These are phyloP conservation scores for Penicillium salamii DNA, from an alignment of 495 filamentous ascomycete species.

Conservation along the genomic window DNA sequence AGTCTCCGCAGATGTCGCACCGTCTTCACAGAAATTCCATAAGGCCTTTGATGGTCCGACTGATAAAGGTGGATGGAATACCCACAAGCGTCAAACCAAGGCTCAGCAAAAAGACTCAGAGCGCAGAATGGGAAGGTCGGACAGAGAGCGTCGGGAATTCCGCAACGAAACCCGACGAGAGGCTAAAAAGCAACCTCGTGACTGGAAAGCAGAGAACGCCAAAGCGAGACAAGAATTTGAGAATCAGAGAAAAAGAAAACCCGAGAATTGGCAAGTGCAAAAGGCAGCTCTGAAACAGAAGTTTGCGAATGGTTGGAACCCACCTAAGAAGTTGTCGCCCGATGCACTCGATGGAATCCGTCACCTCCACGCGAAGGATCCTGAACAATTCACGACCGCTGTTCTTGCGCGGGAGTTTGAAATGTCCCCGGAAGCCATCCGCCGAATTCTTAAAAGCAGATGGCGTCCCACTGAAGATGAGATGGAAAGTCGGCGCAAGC, in stretches of 20 bases:
- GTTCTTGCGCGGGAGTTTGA: constrained; percentile 77
- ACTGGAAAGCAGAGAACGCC: constrained; percentile 4
- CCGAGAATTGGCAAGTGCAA: constrained; percentile 66
- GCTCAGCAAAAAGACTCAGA: neutral
- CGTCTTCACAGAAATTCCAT: neutral
- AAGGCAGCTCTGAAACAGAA: constrained; percentile 68
- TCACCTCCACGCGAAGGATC: constrained; percentile 69
- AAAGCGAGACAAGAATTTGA: constrained; percentile 5
- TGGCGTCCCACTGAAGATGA: constrained; percentile 71
- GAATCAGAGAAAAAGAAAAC: constrained; percentile 34
- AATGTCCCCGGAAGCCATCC: constrained; percentile 80
- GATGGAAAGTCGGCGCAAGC: constrained; percentile 52
- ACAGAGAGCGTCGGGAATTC: constrained; percentile 4
- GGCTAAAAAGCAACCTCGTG: constrained; percentile 4
- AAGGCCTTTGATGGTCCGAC: neutral
- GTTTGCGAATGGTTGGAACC: constrained; percentile 74
- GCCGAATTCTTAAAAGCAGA: constrained; percentile 79
- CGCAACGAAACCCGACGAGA: constrained; percentile 5
- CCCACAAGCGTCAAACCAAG: neutral
- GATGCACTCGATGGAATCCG: constrained; percentile 87
- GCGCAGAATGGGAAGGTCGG: neutral
- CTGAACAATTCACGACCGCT: constrained; percentile 69
- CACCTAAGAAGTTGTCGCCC: constrained; percentile 82
- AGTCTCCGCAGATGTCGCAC: neutral
- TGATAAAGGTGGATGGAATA: neutral